Evolutionary conservation across 2,329 filamentous ascomycete species (phyloP), one percentile per base, ranked within the genome.

Genomic region (Blastomyces percursus): DNA sequence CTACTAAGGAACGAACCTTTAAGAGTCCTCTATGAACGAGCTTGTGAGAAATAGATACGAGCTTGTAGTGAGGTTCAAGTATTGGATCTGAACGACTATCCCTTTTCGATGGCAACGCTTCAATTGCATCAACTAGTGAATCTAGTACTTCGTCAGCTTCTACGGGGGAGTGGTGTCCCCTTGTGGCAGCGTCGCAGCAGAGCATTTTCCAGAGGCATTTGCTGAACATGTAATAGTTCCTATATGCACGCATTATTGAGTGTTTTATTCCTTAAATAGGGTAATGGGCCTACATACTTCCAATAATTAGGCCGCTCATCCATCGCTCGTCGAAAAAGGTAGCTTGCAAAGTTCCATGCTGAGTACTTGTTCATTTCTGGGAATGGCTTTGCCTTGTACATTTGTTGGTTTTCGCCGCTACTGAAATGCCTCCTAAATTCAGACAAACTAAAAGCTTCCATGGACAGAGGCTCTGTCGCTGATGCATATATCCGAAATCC

Each of bases 51-150:
- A 94, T 79, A 1, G 89, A 88, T 44, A 94, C 83, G 24, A 96
- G 86, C 76, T 96, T 96, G 79, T 95, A 96, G 72, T 96, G 91
- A 3, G 92, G 92, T 72, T 96, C 92, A 19, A 96, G 81, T 30
- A 95, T 86, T 0, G 90, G 91, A 64, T 96, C 91, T 46, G 77
- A 74, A 24, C 83, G 80, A 19, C 78, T 80, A 68, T 88, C 83
- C 67, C 80, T 81, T 64, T 83, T 82, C 64, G 82, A 80, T 1
- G 86, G 86, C 30, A 87, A 74, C 9, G 79, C 79, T 61, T 85
- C 80, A 62, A 89, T 84, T 1, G 87, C 82, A 64, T 81, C 80
- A 16, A 81, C 74, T 62, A 87, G 79, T 11, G 82, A 78, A 61
- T 83, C 78, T 2, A 89, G 71, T 9, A 88, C 80, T 62, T 81